Percentiles rank a stretch among this genome's conserved stretches.
Conservation (phyloP, 2,329 filamentous ascomycete genomes). For the Colletotrichum cuscutae region DNA sequence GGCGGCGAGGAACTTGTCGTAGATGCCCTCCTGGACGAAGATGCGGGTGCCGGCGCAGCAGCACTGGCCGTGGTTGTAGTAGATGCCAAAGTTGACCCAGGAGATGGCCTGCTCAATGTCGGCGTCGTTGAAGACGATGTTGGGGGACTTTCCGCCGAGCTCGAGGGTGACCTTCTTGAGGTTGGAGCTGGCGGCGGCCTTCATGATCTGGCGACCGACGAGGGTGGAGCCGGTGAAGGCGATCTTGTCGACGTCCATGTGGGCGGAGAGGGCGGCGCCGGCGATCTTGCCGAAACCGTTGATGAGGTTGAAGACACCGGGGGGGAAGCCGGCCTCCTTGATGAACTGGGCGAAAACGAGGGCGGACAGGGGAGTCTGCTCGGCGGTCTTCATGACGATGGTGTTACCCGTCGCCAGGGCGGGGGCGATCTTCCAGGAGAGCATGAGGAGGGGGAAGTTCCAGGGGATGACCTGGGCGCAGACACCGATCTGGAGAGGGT, state of each 20-base stretch:
- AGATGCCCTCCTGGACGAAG: slow-evolving; percentile 87
- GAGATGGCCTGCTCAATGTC: slow-evolving; percentile 81
- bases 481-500: slow-evolving; percentile 67
- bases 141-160: slow-evolving; percentile 83
- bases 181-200: slow-evolving; percentile 81
- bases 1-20: slow-evolving; percentile 84
- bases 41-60: slow-evolving; percentile 84
- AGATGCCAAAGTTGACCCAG: slow-evolving; percentile 80
- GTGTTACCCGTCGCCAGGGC: slow-evolving; percentile 79
- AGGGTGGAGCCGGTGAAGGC: slow-evolving; percentile 84
- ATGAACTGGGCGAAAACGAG: slow-evolving; percentile 73
- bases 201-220: slow-evolving; percentile 81
- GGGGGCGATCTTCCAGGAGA: slow-evolving; percentile 83
- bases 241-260: slow-evolving; percentile 87
- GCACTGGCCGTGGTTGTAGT: slow-evolving; percentile 73
- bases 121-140: slow-evolving; percentile 83
- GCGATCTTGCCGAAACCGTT: slow-evolving; percentile 83
- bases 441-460: slow-evolving; percentile 89
- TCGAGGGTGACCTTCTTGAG: slow-evolving; percentile 85
- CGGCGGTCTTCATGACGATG: slow-evolving; percentile 78
- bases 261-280: slow-evolving; percentile 78
- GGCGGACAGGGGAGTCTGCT: slow-evolving; percentile 79
- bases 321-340: slow-evolving; percentile 82
- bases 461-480: slow-evolving; percentile 91
- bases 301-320: slow-evolving; percentile 81